Evolutionary conservation across 768 basidiomycete species (phyloP), one percentile per base, ranked within the genome.

Genomic region (Boletellus emodensis): DNA sequence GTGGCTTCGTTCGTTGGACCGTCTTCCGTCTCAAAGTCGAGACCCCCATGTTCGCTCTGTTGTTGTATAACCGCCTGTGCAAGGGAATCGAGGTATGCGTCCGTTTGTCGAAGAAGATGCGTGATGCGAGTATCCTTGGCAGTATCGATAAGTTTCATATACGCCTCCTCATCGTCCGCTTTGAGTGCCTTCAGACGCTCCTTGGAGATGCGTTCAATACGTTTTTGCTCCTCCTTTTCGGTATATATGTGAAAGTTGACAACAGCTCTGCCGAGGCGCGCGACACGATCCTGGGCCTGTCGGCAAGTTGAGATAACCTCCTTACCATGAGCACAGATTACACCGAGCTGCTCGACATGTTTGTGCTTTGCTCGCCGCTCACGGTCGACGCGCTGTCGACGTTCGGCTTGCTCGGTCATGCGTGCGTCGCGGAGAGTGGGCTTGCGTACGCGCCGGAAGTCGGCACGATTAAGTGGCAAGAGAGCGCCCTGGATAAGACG

Each of bases 101-200:
- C 95, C 9, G 96, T 99, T 72, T 98, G 95, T 40, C 87, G 78
- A 49, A 99, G 75, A 24, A 98, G 75, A 71, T 98, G 96, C 0
- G 94, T 96, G 71, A 99, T 97, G 70, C 96, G 88, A 10, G 95
- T 97, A 62, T 99, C 96, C 69, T 99, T 99, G 51, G 95, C 95
- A 15, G 94, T 96, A 68, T 98, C 96, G 62, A 99, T 91, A 61
- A 99, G 87, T 66, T 94, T 94, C 82, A 97, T 87, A 71, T 99
- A 99, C n/a, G 92, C 94, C 71, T 97, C 96, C 75, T 99, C 96
- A 73, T 99, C 95, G 64, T 98, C 94, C 26, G 89, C 89, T 72
- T 95, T 94, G 59, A 98, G 83, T 8, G 95, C 96, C 74, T 90
- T 93, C 56, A 99, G 74, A 90, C 94, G 93, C 69, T 98, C 96